Evolutionary conservation across 139 green algal species (phyloP).

Genomic region (Bryopsis sp.): DNA sequence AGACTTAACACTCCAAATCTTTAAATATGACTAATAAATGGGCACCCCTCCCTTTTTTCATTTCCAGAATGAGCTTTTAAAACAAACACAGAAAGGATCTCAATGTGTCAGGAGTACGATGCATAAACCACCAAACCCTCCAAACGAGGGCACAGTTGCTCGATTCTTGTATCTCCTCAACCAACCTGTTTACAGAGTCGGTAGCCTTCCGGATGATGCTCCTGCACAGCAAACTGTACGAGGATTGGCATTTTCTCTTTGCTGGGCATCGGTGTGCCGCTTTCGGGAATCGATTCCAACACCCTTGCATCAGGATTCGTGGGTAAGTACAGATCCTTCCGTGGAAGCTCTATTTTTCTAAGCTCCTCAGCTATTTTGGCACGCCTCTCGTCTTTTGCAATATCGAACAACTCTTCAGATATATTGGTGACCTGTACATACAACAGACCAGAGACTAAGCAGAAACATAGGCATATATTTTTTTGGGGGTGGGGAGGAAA

Average conservation of each 20-base stretch:
- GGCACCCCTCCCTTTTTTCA: too few relatives aligned
- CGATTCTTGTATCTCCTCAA: too few relatives aligned
- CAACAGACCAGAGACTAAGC: background rate
- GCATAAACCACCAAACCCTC: too few relatives aligned
- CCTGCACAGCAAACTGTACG: conserved; percentile 68
- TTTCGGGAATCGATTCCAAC: conserved; percentile 45
- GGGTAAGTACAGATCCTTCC: conserved; percentile 81
- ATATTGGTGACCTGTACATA: conserved; percentile 1
- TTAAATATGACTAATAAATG: too few relatives aligned
- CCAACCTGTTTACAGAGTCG: background rate
- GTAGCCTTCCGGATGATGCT: background rate
- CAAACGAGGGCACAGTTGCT: too few relatives aligned
- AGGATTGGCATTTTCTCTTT: conserved; percentile 85
- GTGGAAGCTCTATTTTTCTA: conserved; percentile 22
- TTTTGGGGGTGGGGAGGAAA: too few relatives aligned
- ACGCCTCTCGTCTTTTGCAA: conserved; percentile 50
- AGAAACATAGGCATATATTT: background rate
- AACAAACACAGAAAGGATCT: too few relatives aligned
- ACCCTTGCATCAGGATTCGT: conserved; percentile 69
- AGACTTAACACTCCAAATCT: too few relatives aligned
- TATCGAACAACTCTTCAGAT: conserved; percentile 30
- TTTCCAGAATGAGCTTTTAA: too few relatives aligned
- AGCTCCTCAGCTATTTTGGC: conserved; percentile 42
- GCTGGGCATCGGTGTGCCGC: conserved; percentile 73
- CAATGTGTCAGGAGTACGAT: too few relatives aligned